Percentiles rank a stretch among this genome's conserved stretches.
Conservation (phyloP, 192 early-diverging fungal species). For the Kappamyces sp. region DNA sequence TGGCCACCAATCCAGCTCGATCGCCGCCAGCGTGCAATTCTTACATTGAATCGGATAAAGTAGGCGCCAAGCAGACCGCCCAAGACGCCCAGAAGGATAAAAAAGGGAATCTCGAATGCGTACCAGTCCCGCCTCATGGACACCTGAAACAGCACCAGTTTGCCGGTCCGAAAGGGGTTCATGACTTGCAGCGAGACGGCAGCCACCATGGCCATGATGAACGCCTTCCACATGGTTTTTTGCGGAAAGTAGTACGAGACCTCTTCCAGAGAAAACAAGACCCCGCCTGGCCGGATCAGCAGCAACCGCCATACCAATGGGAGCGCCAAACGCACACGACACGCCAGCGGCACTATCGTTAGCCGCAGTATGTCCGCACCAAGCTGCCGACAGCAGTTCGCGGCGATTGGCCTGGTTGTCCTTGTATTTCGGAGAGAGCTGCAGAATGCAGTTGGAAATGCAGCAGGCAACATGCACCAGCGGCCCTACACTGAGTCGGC, state of each 20-base stretch:
- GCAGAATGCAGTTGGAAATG: conserved; percentile 79
- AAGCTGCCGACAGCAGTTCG: conserved; percentile 49
- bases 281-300: conserved; percentile 31
- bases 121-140: conserved; percentile 91
- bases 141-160: conserved; percentile 95
- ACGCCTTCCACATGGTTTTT: conserved; percentile 93
- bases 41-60: conserved; percentile 47
- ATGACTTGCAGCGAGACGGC: conserved; percentile 71
- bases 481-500: conserved; percentile 47
- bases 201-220: conserved; percentile 94
- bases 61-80: conserved; percentile 56
- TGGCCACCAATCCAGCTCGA: conserved; percentile 23
- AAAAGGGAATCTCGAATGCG: conserved; percentile 74
- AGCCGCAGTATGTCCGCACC: no score
- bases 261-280: conserved; percentile 78
- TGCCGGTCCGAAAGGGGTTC: conserved; percentile 92
- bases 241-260: conserved; percentile 91
- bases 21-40: conserved; percentile 27
- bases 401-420: conserved; percentile 65
- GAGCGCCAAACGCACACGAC: conserved; percentile 94
- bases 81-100: conserved; percentile 67
- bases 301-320: conserved; percentile 56
- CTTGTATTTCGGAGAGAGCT: conserved; percentile 72
- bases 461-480: conserved; percentile 94
- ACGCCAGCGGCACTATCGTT: conserved; percentile 82